A percentile compares a stretch with the other conserved stretches of the same genome.
Conservation (phyloP, 2,329 filamentous ascomycete species). For the Ophiostoma sp. region DNA sequence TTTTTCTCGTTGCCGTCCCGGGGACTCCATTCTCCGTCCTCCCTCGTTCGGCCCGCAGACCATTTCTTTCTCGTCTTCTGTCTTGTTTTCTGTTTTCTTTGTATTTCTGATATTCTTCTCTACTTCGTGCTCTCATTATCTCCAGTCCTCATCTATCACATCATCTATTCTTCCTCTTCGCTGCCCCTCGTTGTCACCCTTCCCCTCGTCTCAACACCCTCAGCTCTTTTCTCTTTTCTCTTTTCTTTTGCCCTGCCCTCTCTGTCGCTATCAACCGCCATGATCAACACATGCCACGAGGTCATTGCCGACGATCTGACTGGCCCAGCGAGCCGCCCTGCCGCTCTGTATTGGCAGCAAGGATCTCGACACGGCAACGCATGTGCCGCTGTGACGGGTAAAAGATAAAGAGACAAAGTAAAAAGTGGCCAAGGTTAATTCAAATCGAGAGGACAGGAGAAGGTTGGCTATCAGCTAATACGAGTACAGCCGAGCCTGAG, state of each 20-base stretch:
- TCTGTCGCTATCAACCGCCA: neutral
- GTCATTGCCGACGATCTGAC: neutral
- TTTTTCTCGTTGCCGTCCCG: neutral
- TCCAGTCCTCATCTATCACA: neutral
- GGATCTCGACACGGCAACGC: neutral
- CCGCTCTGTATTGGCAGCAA: neutral
- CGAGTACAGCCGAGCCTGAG: neutral
- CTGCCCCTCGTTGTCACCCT: conserved; percentile 1
- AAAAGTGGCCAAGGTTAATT: neutral
- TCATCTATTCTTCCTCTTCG: neutral
- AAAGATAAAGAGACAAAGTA: neutral
- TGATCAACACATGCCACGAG: neutral
- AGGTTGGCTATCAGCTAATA: neutral
- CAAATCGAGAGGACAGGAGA: no score
- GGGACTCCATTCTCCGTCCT: neutral
- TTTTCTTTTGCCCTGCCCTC: neutral
- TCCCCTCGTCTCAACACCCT: conserved; percentile 15
- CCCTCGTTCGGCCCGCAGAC: neutral
- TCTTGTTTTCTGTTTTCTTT: neutral
- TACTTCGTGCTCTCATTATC: no score
- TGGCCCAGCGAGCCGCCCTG: neutral
- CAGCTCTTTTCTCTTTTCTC: neutral
- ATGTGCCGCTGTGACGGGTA: neutral
- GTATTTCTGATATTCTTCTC: neutral
- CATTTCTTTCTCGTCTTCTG: neutral